A percentile compares a stretch with the other conserved stretches of the same genome.
Evolutionary conservation across 495 filamentous ascomycete genomes (phyloP).

Genomic region (Aspergillus panamensis): DNA sequence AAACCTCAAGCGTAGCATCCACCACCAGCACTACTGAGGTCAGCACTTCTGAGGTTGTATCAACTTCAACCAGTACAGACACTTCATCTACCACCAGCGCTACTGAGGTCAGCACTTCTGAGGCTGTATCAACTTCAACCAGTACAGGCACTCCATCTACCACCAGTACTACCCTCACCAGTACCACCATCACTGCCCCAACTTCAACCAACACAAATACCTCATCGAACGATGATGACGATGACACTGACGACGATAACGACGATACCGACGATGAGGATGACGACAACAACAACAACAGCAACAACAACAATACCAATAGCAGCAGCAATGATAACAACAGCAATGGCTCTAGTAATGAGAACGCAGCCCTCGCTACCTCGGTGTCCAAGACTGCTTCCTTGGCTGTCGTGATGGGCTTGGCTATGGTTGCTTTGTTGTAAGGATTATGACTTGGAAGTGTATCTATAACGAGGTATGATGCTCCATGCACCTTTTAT

Average conservation of each 20-base stretch:
- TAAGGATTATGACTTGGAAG: slow-evolving; percentile 9
- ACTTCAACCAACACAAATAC: neutral
- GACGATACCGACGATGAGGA: neutral
- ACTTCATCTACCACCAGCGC: no score
- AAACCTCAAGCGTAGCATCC: slow-evolving; percentile 1
- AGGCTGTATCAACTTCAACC: no score
- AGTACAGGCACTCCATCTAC: no score
- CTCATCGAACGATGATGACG: neutral
- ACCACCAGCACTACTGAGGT: no score
- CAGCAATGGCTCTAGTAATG: neutral
- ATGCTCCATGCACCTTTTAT: no score
- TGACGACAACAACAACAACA: slow-evolving; percentile 12
- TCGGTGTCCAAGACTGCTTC: slow-evolving; percentile 17
- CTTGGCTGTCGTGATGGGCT: slow-evolving; percentile 25
- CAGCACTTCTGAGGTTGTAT: no score
- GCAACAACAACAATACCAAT: slow-evolving; percentile 2
- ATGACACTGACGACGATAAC: neutral
- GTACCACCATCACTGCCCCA: neutral
- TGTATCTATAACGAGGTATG: neutral
- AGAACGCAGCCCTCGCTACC: slow-evolving; percentile 20
- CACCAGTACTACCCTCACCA: slow-evolving; percentile 5
- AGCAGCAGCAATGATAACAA: slow-evolving; percentile 8
- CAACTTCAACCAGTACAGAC: no score
- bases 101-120: no score
- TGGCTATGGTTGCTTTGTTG: slow-evolving; percentile 30